phyloP scores from a whole-genome alignment of 2,329 filamentous ascomycete genomes.

The Monosporascus sp. region DNA sequence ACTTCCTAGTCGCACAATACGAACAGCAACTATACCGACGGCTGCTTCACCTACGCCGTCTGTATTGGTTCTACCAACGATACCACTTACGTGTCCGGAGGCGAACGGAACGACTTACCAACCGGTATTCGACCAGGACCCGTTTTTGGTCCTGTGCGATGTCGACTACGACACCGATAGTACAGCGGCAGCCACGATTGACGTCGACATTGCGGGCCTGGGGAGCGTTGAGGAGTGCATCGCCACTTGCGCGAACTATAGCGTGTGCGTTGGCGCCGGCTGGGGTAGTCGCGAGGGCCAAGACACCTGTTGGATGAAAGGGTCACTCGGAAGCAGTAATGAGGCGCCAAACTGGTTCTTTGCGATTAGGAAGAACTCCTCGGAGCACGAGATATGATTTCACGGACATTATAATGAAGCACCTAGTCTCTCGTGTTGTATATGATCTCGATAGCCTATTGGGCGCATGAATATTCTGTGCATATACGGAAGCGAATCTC shows the following conservation, averaged over 20 bases:
- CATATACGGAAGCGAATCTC: too few species aligned
- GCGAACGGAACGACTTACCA: constrained; percentile 30
- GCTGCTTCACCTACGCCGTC: neutral
- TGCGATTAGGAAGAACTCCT: constrained; percentile 18
- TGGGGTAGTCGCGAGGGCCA: constrained; percentile 26
- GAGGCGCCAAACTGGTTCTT: constrained; percentile 25
- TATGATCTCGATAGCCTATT: neutral
- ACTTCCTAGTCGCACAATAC: neutral
- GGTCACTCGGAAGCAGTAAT: constrained; percentile 21
- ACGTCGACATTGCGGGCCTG: constrained; percentile 19
- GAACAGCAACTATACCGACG: constrained; percentile 1
- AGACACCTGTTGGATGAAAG: constrained; percentile 31
- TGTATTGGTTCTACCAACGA: constrained; percentile 1
- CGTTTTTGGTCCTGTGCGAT: constrained; percentile 28
- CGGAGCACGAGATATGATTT: neutral
- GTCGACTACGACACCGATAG: constrained; percentile 26
- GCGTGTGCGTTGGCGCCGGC: constrained; percentile 27
- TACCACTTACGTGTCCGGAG: constrained; percentile 20
- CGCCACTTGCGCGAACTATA: constrained; percentile 21
- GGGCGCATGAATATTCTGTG: too few species aligned
- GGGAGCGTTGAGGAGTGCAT: constrained; percentile 28
- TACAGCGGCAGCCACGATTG: constrained; percentile 18
- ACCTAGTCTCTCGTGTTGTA: neutral
- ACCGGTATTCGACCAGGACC: constrained; percentile 6
- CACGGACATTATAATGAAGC: neutral